A percentile compares a stretch with the other conserved stretches of the same genome.
phyloP scores from a whole-genome alignment of 2,329 filamentous ascomycete genomes.

The Calonectria leucothoes region DNA sequence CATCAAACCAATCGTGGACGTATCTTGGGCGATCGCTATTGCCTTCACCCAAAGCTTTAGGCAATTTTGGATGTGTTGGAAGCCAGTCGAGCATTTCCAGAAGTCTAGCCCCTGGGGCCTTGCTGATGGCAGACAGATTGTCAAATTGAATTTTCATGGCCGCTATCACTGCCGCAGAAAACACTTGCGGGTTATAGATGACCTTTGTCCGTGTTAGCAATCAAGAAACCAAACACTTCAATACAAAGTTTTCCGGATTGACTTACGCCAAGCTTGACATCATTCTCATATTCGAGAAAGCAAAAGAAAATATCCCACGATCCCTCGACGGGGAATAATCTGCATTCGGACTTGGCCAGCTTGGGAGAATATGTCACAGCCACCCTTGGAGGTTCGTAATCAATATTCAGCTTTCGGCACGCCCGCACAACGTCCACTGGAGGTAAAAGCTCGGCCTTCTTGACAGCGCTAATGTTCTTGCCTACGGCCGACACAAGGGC shows the following conservation, averaged over 20 bases:
- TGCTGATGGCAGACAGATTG: not conserved
- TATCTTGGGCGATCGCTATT: not conserved
- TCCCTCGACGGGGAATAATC: not conserved
- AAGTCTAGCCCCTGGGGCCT: not conserved
- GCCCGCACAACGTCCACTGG: not conserved
- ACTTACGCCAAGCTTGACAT: not conserved
- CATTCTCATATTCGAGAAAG: not conserved
- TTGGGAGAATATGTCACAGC: not conserved
- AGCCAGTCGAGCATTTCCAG: not conserved
- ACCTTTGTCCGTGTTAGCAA: not conserved
- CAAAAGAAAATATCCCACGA: not conserved
- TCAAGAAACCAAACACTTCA: not conserved
- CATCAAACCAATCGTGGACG: not conserved
- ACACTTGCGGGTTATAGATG: not conserved
- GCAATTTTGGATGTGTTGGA: not conserved
- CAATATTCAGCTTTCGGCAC: not conserved
- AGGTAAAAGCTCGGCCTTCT: not conserved
- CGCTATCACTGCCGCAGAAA: not conserved
- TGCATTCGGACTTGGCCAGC: not conserved
- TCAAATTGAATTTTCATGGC: not conserved
- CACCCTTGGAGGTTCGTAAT: not conserved
- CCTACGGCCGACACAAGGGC: not conserved
- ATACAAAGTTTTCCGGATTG: too few relatives aligned
- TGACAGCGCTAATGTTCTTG: not conserved
- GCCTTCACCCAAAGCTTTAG: not conserved